phyloP scores from a whole-genome alignment of 768 basidiomycete genomes.

The Phaffia australis region DNA sequence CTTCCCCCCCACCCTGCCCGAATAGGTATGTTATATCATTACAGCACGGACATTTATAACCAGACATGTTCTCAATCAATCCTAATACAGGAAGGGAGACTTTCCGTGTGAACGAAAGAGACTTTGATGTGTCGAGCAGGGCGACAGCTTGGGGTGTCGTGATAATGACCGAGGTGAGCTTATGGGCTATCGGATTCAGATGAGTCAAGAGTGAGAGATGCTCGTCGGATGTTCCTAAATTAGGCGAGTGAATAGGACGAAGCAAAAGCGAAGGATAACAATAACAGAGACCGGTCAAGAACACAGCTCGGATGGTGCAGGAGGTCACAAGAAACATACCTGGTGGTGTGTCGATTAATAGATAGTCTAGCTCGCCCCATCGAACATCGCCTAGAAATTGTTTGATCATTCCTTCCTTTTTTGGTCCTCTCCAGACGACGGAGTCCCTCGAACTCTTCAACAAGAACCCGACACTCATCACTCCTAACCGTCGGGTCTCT shows the following conservation, averaged over 20 bases:
- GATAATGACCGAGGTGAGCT: slow-evolving; percentile 75
- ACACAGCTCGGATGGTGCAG: neutral
- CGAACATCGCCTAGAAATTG: slow-evolving; percentile 90
- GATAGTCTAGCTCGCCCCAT: slow-evolving; percentile 86
- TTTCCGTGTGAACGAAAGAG: slow-evolving; percentile 84
- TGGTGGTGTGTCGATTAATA: slow-evolving; percentile 91
- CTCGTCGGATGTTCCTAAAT: slow-evolving; percentile 89
- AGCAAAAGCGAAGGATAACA: neutral
- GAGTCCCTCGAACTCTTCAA: slow-evolving; percentile 81
- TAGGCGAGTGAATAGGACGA: neutral
- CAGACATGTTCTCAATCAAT: slow-evolving; percentile 96
- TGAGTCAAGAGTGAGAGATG: slow-evolving; percentile 92
- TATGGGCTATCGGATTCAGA: slow-evolving; percentile 63
- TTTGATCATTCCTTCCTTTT: slow-evolving; percentile 96
- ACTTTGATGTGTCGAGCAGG: slow-evolving; percentile 88
- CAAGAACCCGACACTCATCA: slow-evolving; percentile 96
- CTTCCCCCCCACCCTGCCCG: slow-evolving; percentile 82
- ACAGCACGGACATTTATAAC: slow-evolving; percentile 94
- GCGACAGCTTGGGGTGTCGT: slow-evolving; percentile 97
- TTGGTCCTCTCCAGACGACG: slow-evolving; percentile 96
- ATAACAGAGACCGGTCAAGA: neutral
- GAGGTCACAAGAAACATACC: slow-evolving; percentile 46
- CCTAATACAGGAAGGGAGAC: slow-evolving; percentile 79
- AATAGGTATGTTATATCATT: slow-evolving; percentile 91
- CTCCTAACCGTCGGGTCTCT: slow-evolving; percentile 58